These are phyloP conservation scores for Boletus coccyginus DNA, from an alignment of 768 basidiomycete genomes.

Conservation along the genomic window DNA sequence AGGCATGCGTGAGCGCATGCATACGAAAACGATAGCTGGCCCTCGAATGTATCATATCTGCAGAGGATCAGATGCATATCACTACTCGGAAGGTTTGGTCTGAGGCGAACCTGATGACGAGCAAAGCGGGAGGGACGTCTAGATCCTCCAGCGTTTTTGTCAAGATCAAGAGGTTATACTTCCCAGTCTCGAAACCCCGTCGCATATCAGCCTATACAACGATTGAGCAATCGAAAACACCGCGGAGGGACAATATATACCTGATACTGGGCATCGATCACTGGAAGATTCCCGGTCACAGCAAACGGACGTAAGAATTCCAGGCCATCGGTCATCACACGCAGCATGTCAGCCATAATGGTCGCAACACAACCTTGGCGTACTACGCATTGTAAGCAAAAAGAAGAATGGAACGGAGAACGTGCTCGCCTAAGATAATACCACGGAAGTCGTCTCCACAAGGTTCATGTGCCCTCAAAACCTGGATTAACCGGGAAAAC, in stretches of 20 bases:
- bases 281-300: constrained; percentile 38
- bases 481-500: constrained; percentile 56
- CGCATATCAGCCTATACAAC: constrained; percentile 44
- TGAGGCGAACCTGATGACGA: constrained; percentile 57
- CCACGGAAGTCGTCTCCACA: constrained; percentile 62
- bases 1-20: constrained; percentile 47
- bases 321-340: constrained; percentile 48
- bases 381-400: constrained; percentile 39
- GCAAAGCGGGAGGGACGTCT: constrained; percentile 52
- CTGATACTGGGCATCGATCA: constrained; percentile 33
- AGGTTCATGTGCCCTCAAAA: constrained; percentile 52
- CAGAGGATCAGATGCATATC: constrained; percentile 5
- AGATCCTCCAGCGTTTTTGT: constrained; percentile 60
- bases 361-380: constrained; percentile 51
- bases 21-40: constrained; percentile 59
- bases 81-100: background rate
- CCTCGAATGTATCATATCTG: constrained; percentile 49
- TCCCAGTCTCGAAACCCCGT: constrained; percentile 50
- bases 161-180: constrained; percentile 61
- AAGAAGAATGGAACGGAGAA: constrained; percentile 32
- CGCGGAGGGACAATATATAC: constrained; percentile 18
- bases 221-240: constrained; percentile 5
- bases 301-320: constrained; percentile 55
- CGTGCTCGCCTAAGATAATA: constrained; percentile 57
- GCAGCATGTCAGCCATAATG: constrained; percentile 57